phyloP scores from a whole-genome alignment of 2,329 filamentous ascomycete species.

The Microsporum ferrugineum region DNA sequence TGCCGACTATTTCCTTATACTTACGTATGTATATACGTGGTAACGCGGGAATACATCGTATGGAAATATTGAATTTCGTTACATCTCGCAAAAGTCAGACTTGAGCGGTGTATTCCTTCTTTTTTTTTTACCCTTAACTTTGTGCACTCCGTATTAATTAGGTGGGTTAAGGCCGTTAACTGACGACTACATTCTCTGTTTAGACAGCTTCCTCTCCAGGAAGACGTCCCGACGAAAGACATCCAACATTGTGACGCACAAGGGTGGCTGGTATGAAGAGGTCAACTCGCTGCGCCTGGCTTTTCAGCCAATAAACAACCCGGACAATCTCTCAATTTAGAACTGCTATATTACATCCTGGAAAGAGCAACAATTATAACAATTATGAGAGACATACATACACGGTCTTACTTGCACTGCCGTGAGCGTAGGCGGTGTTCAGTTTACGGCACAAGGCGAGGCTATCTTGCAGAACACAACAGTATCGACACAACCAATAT shows the following conservation, averaged over 20 bases:
- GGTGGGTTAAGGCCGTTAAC: not conserved
- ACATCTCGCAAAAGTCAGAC: not conserved
- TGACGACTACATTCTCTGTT: not conserved
- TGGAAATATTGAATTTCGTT: not conserved
- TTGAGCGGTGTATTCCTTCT: not conserved
- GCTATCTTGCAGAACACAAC: not conserved
- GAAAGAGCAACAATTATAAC: not conserved
- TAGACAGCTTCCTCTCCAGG: not conserved
- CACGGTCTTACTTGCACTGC: not conserved
- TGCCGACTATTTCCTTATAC: not conserved
- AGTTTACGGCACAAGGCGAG: not conserved
- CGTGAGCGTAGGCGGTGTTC: not conserved
- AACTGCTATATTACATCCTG: not conserved
- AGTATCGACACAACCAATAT: not conserved
- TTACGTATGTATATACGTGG: not conserved
- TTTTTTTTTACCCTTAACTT: not conserved
- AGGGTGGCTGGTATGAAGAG: not conserved
- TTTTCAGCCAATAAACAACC: not conserved
- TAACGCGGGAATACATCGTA: not conserved
- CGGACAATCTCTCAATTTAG: not conserved
- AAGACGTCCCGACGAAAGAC: not conserved
- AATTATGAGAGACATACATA: not conserved
- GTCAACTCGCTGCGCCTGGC: not conserved
- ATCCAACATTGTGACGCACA: not conserved
- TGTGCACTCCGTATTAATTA: not conserved